Base-by-base conservation (phyloP, 768 basidiomycete species). In the Phanerodontia chrysosporium region DNA sequence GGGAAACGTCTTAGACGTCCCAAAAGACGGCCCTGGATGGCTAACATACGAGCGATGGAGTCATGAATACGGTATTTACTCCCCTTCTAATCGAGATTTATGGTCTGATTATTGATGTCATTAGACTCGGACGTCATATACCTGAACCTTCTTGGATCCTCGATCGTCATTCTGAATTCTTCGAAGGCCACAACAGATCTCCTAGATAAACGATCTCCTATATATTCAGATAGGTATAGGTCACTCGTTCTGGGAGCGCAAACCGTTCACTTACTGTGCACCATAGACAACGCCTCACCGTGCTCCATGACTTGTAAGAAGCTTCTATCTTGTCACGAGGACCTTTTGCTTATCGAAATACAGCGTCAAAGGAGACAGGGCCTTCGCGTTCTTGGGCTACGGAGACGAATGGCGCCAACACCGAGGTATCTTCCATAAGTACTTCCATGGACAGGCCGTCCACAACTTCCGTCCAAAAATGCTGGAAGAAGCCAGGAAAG, bases 1-100 rank as follows among this genome's bases (percentile, higher is more conserved):
- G 30, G 69, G 69, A 2, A 66, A 69, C 54, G 44, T 66, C 4
- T 36, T 63, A 18, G 62, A 65, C 29, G 49, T 70, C 14, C 66
- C 66, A 2, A 56, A 29, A 12, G 55, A 48, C 6, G 32, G 58
- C 13, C 36, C 46, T 24, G 63, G 63, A 51, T 35, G 57, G 29
- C 45, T 45, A 4, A 65, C 51, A 36, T 13, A 25, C 18, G 57
- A 63, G 46, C 69, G 66, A 66, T 55, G 58, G 28, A 51, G 62
- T 36, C 28, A 55, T n/a, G 67, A 66, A 22, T 22, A 39, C 44
- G 42, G 53, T 42, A 24, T 13, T 6, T 24, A 12, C 5, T 3
- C 53, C 24, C 22, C 25, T 35, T 13, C 32, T 35, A 13, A 8
- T 10, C 36, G n/a, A 39, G 9, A 42, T 13, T 35, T 6, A 35